These are phyloP conservation scores for Candida tammaniensis DNA, from an alignment of 805 yeast genomes.

Conservation along the genomic window DNA sequence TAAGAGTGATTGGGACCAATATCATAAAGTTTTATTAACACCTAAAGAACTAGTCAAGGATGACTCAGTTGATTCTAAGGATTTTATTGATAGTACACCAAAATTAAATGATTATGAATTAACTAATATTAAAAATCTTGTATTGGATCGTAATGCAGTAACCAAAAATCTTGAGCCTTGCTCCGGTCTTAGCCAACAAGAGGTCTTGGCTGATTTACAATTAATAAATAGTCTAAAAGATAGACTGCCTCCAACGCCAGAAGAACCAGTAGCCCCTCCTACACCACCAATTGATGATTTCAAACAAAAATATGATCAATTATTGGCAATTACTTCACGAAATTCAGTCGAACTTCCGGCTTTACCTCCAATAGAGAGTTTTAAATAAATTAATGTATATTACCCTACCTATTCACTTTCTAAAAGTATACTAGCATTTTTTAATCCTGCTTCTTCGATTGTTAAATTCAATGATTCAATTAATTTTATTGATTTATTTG, in stretches of 20 bases:
- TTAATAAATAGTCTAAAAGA: too few relatives aligned
- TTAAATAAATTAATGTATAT: too few relatives aligned
- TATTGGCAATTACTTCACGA: background rate
- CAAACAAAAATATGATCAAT: slow-evolving; percentile 3
- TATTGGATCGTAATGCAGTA: too few relatives aligned
- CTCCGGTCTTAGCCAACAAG: too few relatives aligned
- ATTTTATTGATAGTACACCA: background rate
- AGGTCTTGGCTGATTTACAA: too few relatives aligned
- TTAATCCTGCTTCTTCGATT: slow-evolving; percentile 71
- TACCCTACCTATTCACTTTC: slow-evolving; percentile 54
- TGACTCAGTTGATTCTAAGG: background rate
- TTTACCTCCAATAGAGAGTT: slow-evolving; percentile 11
- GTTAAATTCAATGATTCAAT: slow-evolving; percentile 58
- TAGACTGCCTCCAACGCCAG: too few relatives aligned
- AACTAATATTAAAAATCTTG: slow-evolving; percentile 29
- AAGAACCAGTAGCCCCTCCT: background rate
- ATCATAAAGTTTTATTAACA: slow-evolving; percentile 11
- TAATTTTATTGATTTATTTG: slow-evolving; percentile 44
- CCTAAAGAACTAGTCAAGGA: slow-evolving; percentile 1
- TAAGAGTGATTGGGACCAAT: slow-evolving; percentile 9
- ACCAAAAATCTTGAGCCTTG: too few relatives aligned
- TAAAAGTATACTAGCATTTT: slow-evolving; percentile 75
- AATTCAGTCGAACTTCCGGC: slow-evolving; percentile 5
- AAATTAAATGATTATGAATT: slow-evolving; percentile 27
- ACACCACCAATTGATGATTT: background rate